A percentile compares a stretch with the other conserved stretches of the same genome.
These are phyloP conservation scores for Diaporthe nobilis DNA, from an alignment of 2,329 filamentous ascomycete genomes.

Conservation along the genomic window DNA sequence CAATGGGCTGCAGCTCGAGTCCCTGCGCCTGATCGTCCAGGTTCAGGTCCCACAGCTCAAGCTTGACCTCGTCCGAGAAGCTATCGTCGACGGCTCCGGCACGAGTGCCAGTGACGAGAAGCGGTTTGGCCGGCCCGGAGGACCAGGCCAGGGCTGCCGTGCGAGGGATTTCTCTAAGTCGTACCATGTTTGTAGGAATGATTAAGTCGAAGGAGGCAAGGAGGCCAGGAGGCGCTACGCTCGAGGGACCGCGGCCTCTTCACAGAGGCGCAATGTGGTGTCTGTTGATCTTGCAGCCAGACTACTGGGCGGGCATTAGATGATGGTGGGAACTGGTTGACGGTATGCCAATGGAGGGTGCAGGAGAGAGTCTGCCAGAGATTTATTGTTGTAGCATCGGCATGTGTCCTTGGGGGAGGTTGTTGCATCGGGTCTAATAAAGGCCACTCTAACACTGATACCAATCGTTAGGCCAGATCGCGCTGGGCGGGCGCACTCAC, in stretches of 20 bases:
- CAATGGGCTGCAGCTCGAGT: slow-evolving; percentile 87
- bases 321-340: slow-evolving; percentile 9
- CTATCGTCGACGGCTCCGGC: slow-evolving; percentile 96
- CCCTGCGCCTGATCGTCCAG: slow-evolving; percentile 82
- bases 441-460: slow-evolving; percentile 36
- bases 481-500: slow-evolving; percentile 40
- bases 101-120: slow-evolving; percentile 93
- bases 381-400: slow-evolving; percentile 33
- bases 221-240: slow-evolving; percentile 18
- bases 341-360: slow-evolving; percentile 26
- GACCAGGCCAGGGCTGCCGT: slow-evolving; percentile 99
- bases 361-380: slow-evolving; percentile 34
- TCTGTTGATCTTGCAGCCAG: slow-evolving; percentile 27
- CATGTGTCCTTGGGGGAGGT: slow-evolving; percentile 17
- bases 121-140: slow-evolving; percentile 81
- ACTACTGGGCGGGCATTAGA: slow-evolving; percentile 34
- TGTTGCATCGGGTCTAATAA: slow-evolving; percentile 24
- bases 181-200: slow-evolving; percentile 78
- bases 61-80: slow-evolving; percentile 96
- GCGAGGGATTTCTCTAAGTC: slow-evolving; percentile 94
- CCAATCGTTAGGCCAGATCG: slow-evolving; percentile 48
- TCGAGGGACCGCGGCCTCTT: slow-evolving; percentile 31
- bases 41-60: slow-evolving; percentile 95
- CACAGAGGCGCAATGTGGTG: slow-evolving; percentile 33
- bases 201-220: slow-evolving; percentile 15